A percentile compares a stretch with the other conserved stretches of the same genome.
These are phyloP conservation scores for Thelonectria discophora DNA, from an alignment of 2,329 filamentous ascomycete genomes.

Conservation along the genomic window DNA sequence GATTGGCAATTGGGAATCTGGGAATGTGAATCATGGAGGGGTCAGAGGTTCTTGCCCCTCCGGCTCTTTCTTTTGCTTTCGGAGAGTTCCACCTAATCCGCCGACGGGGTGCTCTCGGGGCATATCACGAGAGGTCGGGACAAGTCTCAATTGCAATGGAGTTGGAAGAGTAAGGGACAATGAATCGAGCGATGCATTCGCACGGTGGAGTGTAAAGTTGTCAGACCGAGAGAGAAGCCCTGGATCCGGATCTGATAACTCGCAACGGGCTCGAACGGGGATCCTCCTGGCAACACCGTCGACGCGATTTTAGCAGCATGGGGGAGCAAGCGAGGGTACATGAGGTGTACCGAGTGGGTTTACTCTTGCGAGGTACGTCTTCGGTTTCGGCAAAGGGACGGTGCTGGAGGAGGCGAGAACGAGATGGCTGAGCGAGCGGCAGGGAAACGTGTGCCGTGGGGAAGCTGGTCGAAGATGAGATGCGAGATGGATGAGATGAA, in stretches of 20 bases:
- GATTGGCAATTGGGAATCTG: too few relatives aligned
- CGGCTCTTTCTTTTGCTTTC: slow-evolving; percentile 2
- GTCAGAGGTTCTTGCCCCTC: not conserved
- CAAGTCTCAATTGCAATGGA: not conserved
- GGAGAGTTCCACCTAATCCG: not conserved
- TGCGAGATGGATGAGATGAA: not conserved
- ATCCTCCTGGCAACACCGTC: not conserved
- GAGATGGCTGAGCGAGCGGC: not conserved
- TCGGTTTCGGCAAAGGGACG: not conserved
- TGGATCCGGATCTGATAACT: not conserved
- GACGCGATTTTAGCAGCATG: not conserved
- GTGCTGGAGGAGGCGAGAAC: not conserved
- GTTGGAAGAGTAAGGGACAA: not conserved
- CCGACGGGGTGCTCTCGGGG: not conserved
- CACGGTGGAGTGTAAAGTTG: not conserved
- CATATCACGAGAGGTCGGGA: not conserved
- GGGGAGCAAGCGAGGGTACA: not conserved
- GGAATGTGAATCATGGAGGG: not conserved
- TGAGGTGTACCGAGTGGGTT: not conserved
- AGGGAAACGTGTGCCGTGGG: not conserved
- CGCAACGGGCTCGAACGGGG: not conserved
- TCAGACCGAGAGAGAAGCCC: not conserved
- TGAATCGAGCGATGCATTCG: not conserved
- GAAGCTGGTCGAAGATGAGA: not conserved
- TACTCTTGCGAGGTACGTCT: not conserved